Evolutionary conservation across 2,329 filamentous ascomycete genomes (phyloP), one percentile per base, ranked within the genome.

Genomic region (Xylariaceae sp.): DNA sequence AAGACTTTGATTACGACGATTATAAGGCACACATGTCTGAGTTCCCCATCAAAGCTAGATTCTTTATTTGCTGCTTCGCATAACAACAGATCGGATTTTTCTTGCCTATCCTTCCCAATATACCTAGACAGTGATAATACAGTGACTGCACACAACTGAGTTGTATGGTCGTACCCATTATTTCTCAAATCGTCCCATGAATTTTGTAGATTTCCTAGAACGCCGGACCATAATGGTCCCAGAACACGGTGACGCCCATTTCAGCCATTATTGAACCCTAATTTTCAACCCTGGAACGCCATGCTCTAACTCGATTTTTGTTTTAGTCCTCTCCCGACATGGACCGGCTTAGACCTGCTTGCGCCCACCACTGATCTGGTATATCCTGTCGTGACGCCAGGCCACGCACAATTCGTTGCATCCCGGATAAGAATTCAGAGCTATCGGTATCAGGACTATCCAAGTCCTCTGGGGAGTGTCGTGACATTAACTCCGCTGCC

Each of bases 341-440:
- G 12, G 72, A 82, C 48, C 81, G 76, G 55, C 73, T 81, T 49
- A 87, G 72, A 32, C 84, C 84, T 44, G 75, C 82, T 54, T 79
- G 76, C 44, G 79, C 78, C 88, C 88, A 94, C 81, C 85, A 90
- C 49, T 88, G 82, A 47, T 93, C 87, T 0, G 87, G 85, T 40
- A 93, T 84, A 53, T 90, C 85, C 56, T 87, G 78, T 18, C 86
- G 72, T 15, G 78, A 74, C 26, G 83, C 79, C 41, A 94, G 72
- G 33, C 79, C 75, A 51, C 83, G 79, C 28, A 93, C 73, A 35
- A 94, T 84, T 38, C 74, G 73, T 52, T 87, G 83, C 76, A 90
- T 84, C 34, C 82, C 78, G 17, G 77, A 73, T 19, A 85, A 62
- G 39, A 57, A 59, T 43, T 66, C 62, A 8, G 63, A 44, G 12